Evolutionary conservation across 257 asterid species (phyloP), one percentile per base, ranked within the genome.

Genomic region (Petunia secreta): DNA sequence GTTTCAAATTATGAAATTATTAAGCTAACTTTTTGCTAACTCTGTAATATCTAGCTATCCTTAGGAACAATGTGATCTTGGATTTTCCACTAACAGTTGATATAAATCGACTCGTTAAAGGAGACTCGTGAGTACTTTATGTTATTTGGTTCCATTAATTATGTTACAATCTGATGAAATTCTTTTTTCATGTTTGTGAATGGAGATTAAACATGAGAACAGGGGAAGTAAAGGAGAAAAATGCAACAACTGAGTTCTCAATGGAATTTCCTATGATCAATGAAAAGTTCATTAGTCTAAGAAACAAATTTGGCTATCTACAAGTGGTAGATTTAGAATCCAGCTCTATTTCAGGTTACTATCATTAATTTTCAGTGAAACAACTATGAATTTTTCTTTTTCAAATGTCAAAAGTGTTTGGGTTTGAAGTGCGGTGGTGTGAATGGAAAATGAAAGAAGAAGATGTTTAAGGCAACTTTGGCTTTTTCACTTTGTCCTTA

Each of bases 191-290:
- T 13, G 88, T 80, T 65, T 85, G 90, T 75, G 93, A 93, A 79
- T 91, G 97, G 98, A 93, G 90, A 82, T 86, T 91, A 55, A 81
- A 93, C 78, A 71, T 86, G 82, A 75, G n/a, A 71, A 81, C 89
- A 0, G 89, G 95, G 46, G 88, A 87, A 38, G 90, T 85, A 79
- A 82, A 85, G 74, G 92, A 87, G 82, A 88, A 77, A 75, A 82
- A 84, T 77, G 90, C 89, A 55, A 90, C 90, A 75, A 84, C 81
- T 0, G 80, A 86, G 1, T 84, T 60, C 78, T 88, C 95, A 2
- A 81, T 93, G 94, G 97, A 93, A 8, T 89, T 93, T 43, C 97
- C 98, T 4, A 34, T 88, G 59, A 90, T 90, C 2, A 91, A 93
- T 75, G 91, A 90, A 39, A 81, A 79, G 37, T 85, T 85, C 34